Evolutionary conservation across 805 yeast genomes (phyloP), one percentile per base, ranked within the genome.

Genomic region (Lipomyces sp.): DNA sequence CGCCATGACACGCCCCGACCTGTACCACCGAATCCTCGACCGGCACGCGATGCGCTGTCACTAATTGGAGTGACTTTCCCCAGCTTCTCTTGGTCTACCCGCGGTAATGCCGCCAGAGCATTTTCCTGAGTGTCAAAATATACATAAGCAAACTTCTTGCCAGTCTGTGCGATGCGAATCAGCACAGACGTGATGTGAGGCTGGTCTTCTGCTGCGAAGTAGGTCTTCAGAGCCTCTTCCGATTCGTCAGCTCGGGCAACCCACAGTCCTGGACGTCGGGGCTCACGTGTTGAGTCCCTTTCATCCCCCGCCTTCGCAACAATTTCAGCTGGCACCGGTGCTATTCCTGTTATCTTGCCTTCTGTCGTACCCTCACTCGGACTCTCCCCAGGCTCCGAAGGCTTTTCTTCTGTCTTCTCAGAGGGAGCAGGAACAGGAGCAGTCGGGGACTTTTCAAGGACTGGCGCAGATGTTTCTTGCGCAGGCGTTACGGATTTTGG

Each of bases 241-340:
- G 74, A 48, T n/a, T 74, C 75, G 45, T 73, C 75, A 54, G 79
- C 82, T 3, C 75, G 75, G 48, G 78, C 74, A 70, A 80, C 73
- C 81, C 81, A 80, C 30, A 80, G 72, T 2, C 80, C 82, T 6
- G 79, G 80, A 10, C 70, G 67, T 13, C 56, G 48, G 2, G 62
- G 42, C 29, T 33, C 50, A 13, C 55, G 64, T 15, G 58, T 13
- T 8, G 63, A 53, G 48, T 34, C 61, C 35, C 35, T 34, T n/a
- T 30, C 32, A 24, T 32, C 29, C 5, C 13, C 62, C 15, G 37
- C 69, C 70, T 30, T 57, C 62, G 53, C 57, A 66, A 48, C 42
- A 60, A 53, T 50, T 54, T 58, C 58, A 18, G 42, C 65, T 29
- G 65, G 54, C 11, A 63, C 37, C 34, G 63, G 32, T n/a, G 59